Base-by-base conservation (phyloP, 371 early-diverging fungal genomes). In the Lichtheimia corymbifera region DNA sequence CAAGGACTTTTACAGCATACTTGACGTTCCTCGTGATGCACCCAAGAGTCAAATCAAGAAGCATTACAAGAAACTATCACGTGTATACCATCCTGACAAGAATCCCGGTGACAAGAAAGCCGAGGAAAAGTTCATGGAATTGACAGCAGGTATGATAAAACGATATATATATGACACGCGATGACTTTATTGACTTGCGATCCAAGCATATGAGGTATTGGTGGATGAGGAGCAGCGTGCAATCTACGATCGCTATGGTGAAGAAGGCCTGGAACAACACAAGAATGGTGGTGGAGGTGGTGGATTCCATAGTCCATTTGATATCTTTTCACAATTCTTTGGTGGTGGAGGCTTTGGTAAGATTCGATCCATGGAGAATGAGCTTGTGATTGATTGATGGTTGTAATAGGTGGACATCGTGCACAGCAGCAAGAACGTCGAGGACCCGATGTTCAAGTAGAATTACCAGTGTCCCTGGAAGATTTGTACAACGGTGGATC, bases 171-270 rank as follows among this genome's bases (percentile, higher is more conserved):
- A 35, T 6, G 11, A 18, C 27, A 17, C 53, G 20, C 24, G 17
- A 45, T 18, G 27, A 28, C 15, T 53, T 42, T 15, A 27, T 40
- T 42, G 7, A 28, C 49, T 42, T 7, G 40, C 22, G 44, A 44
- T 22, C 25, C 68, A 42, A 87, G 98, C 99, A 2, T 98, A 98
- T 71, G 91, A 94, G 66, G 93, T 96, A 3, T 83, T 99, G 49
- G 85, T 80, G 28, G 94, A 98, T 66, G 88, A 91, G 53, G 95
- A 98, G 65, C 94, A 96, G 76, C 88, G 95, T 54, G 66, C 82
- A 12, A 84, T 91, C 44, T 98, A 97, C 74, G 98, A 99, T 77
- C 85, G 85, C 49, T 93, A 92, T 63, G 97, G 97, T 27, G 96
- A 94, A 74, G 97, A 96, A 61, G 97, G 96, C 5, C 73, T 97